A percentile compares a stretch with the other conserved stretches of the same genome.
Conservation (phyloP, 2,329 filamentous ascomycete species). For the Fusarium sp. region DNA sequence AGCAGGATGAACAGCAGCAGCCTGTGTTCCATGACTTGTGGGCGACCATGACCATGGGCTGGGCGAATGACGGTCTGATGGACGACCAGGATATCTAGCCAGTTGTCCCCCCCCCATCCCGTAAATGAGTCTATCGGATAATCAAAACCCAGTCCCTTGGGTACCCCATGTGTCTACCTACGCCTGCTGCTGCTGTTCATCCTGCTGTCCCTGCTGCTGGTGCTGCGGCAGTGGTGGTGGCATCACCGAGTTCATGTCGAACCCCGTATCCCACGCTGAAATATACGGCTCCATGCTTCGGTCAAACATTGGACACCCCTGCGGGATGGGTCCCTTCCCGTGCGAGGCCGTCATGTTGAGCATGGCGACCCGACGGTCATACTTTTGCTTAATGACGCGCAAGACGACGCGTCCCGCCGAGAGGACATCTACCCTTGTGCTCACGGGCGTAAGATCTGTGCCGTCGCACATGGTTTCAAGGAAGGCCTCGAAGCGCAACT, state of each 20-base stretch:
- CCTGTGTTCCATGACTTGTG: conserved; percentile 55
- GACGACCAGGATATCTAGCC: conserved; percentile 5
- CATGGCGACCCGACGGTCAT: conserved; percentile 51
- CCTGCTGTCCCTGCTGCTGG: conserved; percentile 27
- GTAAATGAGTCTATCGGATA: background rate
- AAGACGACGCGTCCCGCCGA: conserved; percentile 58
- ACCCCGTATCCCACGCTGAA: conserved; percentile 54
- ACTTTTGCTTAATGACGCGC: conserved; percentile 56
- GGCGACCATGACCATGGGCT: conserved; percentile 58
- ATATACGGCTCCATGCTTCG: conserved; percentile 58
- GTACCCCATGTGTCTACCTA: background rate
- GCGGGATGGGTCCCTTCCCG: conserved; percentile 4
- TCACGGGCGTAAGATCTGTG: conserved; percentile 35
- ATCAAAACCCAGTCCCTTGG: background rate
- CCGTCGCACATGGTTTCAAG: conserved; percentile 49
- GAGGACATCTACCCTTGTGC: conserved; percentile 52
- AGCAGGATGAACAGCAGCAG: conserved; percentile 32
- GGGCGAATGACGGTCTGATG: conserved; percentile 45
- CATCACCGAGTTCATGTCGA: conserved; percentile 34
- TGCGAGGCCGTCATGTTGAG: conserved; percentile 27
- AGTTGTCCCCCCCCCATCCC: background rate
- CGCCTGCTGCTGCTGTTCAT: conserved; percentile 32
- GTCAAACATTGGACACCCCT: conserved; percentile 61
- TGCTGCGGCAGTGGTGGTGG: conserved; percentile 6
- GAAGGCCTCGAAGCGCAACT: conserved; percentile 52